Evolutionary conservation across 202 grass and related monocot genomes (phyloP), one percentile per base, ranked within the genome.

Genomic region (Zizania palustris): DNA sequence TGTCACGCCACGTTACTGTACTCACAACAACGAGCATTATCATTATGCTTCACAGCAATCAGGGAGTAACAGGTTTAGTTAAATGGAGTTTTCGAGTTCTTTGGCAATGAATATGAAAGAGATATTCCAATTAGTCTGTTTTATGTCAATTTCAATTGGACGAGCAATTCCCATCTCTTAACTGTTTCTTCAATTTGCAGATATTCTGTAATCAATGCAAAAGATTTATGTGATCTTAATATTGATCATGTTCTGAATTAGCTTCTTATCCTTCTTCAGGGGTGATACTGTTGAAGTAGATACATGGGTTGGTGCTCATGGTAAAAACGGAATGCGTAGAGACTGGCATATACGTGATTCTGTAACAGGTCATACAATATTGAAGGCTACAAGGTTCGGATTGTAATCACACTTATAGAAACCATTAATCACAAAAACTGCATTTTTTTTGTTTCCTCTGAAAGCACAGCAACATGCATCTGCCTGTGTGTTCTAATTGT

Each of bases 281-380:
- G 92, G 90, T 50, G 92, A 99, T 64, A 82, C 88, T 70, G 75
- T 99, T 73, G 80, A 96, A 79, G 89, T 99, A 18, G 88, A 99
- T 68, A 96, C 96, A 79, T 99, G 96, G 96, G 90, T 84, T 67
- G 88, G 83, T 56, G 62, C 74, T 68, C 78, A 88, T 79, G 96
- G 96, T 72, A 99, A 93, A 90, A 99, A 99, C 76, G 96, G 92
- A 62, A 96, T 99, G 92, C 85, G 96, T 7, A 86, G 96, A 58
- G 92, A 96, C 89, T 99, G 92, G 96, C 92, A 96, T 85, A 83
- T 99, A 87, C 78, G 81, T 40, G 96, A 99, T 85, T 88, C 65
- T 71, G 78, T 83, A 36, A 96, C 89, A 9, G 92, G 92, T 22
- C 78, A 82, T 43, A 99, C 90, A 15, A 76, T 99, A 77, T 63